Evolutionary conservation across 768 basidiomycete species (phyloP).

Genomic region (Kwoniella sp.): DNA sequence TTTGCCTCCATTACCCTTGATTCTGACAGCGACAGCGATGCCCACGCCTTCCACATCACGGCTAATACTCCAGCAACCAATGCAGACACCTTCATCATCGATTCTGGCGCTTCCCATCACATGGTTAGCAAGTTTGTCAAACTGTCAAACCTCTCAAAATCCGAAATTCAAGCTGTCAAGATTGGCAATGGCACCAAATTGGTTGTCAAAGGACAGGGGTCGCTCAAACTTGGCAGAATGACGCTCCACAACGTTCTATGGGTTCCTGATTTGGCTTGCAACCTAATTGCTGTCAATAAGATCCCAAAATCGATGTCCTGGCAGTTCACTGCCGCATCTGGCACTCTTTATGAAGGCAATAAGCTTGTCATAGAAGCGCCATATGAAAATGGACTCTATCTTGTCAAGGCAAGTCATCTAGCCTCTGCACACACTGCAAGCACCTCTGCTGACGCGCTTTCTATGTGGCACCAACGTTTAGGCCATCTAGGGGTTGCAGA

Average conservation of each 20-base stretch:
- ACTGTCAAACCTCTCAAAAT: not conserved
- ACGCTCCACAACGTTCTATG: constrained; percentile 1
- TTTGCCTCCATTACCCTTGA: not conserved
- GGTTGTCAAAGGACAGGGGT: not conserved
- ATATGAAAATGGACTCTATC: not conserved
- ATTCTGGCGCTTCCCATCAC: constrained; percentile 25
- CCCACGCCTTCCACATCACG: not conserved
- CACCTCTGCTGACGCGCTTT: constrained; percentile 7
- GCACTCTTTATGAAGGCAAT: not conserved
- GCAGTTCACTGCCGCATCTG: constrained; percentile 5
- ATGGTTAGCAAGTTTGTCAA: constrained; percentile 13
- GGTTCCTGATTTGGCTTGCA: constrained; percentile 7
- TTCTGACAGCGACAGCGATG: constrained; percentile 1
- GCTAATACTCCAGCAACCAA: not conserved
- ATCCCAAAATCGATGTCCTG: not conserved
- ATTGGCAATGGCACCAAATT: constrained; percentile 13
- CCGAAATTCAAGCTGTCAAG: constrained; percentile 2
- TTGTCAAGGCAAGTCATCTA: constrained; percentile 10
- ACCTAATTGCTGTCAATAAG: constrained; percentile 15
- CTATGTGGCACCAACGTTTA: not conserved
- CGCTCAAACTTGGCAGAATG: constrained; percentile 1
- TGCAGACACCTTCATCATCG: constrained; percentile 14
- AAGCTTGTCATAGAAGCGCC: not conserved
- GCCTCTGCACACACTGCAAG: not conserved
- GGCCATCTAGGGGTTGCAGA: constrained; percentile 8